Evolutionary conservation across 2,329 filamentous ascomycete genomes (phyloP).

Genomic region (Dactylellina sp.): DNA sequence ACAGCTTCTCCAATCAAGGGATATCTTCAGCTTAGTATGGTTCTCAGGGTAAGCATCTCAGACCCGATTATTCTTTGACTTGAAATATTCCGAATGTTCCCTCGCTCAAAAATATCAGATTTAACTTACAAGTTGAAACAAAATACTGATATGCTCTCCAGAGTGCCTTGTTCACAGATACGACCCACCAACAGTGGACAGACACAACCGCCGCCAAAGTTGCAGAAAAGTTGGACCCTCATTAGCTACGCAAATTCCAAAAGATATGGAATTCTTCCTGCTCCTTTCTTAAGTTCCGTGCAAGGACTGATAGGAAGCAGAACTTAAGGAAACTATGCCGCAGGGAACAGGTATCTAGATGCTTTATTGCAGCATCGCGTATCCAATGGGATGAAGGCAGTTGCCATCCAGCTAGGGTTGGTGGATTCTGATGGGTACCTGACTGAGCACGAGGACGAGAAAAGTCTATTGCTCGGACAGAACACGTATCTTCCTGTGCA

Average conservation of each 20-base stretch:
- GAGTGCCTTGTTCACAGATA: slow-evolving; percentile 38
- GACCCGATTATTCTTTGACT: not conserved
- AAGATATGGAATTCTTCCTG: slow-evolving; percentile 65
- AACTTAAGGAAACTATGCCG: slow-evolving; percentile 66
- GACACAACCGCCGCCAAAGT: slow-evolving; percentile 68
- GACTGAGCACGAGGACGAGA: slow-evolving; percentile 32
- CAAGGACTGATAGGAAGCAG: slow-evolving; percentile 62
- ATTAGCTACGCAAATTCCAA: slow-evolving; percentile 65
- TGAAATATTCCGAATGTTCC: too few species aligned
- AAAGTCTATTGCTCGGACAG: slow-evolving; percentile 14
- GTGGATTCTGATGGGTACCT: slow-evolving; percentile 59
- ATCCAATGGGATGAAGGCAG: slow-evolving; percentile 60
- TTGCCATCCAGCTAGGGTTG: slow-evolving; percentile 62
- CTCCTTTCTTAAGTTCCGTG: slow-evolving; percentile 65
- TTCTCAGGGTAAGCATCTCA: slow-evolving; percentile 11
- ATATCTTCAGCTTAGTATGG: slow-evolving; percentile 40
- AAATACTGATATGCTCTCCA: slow-evolving; percentile 24
- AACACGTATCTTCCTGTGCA: slow-evolving; percentile 16
- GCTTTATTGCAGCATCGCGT: slow-evolving; percentile 63
- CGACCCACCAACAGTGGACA: slow-evolving; percentile 65
- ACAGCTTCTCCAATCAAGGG: slow-evolving; percentile 24
- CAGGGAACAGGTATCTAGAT: slow-evolving; percentile 66
- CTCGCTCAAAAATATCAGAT: not conserved
- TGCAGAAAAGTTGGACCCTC: slow-evolving; percentile 69
- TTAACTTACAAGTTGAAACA: not conserved